Conservation (phyloP, 2,329 filamentous ascomycete genomes). For the Aspergillus carbonarius region DNA sequence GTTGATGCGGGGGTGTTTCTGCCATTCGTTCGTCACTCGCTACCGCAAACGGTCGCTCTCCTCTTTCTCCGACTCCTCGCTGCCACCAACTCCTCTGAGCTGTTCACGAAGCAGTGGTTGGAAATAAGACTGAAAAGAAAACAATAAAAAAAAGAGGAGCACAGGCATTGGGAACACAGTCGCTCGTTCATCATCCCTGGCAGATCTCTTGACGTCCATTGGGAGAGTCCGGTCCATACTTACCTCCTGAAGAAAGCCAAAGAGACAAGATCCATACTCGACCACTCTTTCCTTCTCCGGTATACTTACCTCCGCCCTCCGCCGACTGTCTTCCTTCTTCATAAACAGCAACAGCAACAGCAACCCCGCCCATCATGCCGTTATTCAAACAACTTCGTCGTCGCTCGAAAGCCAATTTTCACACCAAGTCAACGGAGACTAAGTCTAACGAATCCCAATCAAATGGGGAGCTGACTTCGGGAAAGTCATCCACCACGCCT, state of each 20-base stretch:
- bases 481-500: slow-evolving; percentile 61
- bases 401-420: slow-evolving; percentile 73
- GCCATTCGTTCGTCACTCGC: slow-evolving; percentile 24
- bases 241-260: slow-evolving; percentile 1
- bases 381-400: slow-evolving; percentile 77
- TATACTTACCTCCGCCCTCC: slow-evolving; percentile 4
- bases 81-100: not conserved
- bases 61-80: slow-evolving; percentile 15
- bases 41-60: slow-evolving; percentile 37
- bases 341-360: not conserved
- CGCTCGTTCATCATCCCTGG: slow-evolving; percentile 1
- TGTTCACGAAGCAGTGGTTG: not conserved
- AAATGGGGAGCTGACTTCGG: slow-evolving; percentile 62
- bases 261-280: slow-evolving; percentile 9
- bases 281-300: slow-evolving; percentile 11
- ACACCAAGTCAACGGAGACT: slow-evolving; percentile 46
- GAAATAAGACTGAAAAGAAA: not conserved
- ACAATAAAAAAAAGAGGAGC: not conserved
- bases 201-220: not conserved
- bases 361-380: slow-evolving; percentile 41
- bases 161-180: not conserved
- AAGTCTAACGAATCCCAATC: slow-evolving; percentile 42
- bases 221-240: not conserved
- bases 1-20: slow-evolving; percentile 20
- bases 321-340: not conserved